Evolutionary conservation across 2,329 filamentous ascomycete genomes (phyloP), one percentile per base, ranked within the genome.

Genomic region (Claviceps spartinae): DNA sequence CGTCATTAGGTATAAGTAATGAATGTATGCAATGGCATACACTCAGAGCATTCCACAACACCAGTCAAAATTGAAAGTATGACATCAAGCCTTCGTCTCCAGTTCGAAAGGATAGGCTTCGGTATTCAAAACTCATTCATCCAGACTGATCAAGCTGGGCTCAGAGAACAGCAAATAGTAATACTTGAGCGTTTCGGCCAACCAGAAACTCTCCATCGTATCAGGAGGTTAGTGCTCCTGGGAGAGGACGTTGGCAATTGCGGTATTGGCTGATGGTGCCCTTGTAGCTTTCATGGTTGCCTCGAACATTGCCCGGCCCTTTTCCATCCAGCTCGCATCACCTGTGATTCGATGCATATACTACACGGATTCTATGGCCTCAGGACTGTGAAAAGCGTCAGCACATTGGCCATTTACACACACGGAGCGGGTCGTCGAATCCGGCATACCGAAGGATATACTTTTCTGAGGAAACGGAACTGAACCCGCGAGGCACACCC

Each of bases 331-430:
- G 4, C 68, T 66, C 1, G 75, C 68, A 57, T 93, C 85, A 47
- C 88, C 89, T 0, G 88, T 94, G 67, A 94, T 88, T 62, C 89
- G 86, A 70, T 94, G 93, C 73, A 94, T 83, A 69, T 90, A 86
- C 77, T 88, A 94, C 14, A 94, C 82, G 0, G 84, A 88, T 62
- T 95, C 88, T 59, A 95, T 89, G 1, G 86, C 87, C 71, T 95
- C 88, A 20, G 88, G 87, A 22, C 85, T 86, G 38, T 22, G 6
- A 61, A 70, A 69, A 2, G 66, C 62, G 16, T 34, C 24, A 46
- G 44, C 16, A 46, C 18, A 34, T 30, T 34, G 24, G 5, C 13
- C 9, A 11, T 5, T 24, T 9, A 5, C 26, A 46, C 30, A 8
- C 5, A 34, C 16, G 44, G 44, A 46, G 20, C 16, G 26, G 34